These are phyloP conservation scores for Botrytis pseudocinerea DNA, from an alignment of 2,329 filamentous ascomycete species.

Conservation along the genomic window DNA sequence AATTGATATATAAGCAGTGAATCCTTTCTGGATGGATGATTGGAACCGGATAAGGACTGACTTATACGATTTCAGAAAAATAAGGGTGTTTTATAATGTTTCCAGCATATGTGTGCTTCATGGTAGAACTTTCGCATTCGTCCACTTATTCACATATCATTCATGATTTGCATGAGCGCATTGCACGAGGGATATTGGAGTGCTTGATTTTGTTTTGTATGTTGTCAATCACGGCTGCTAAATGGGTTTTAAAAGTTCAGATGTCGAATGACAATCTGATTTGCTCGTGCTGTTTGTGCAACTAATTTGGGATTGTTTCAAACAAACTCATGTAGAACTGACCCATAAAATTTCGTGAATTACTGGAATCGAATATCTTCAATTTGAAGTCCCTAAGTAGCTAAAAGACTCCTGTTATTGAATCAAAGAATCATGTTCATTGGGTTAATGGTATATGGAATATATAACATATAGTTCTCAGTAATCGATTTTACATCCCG, in stretches of 20 bases:
- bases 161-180: neutral
- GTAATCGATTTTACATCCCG: neutral
- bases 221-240: neutral
- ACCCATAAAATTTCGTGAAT: neutral
- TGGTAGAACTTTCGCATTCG: fast-evolving
- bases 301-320: neutral
- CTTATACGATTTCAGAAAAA: neutral
- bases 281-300: neutral
- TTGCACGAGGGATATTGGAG: neutral
- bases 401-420: neutral
- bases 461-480: fast-evolving
- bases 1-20: no score
- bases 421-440: neutral
- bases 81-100: neutral
- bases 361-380: neutral
- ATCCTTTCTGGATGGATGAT: neutral
- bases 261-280: neutral
- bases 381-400: no score
- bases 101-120: fast-evolving
- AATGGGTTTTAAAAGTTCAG: neutral
- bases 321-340: neutral
- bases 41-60: neutral
- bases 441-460: fast-evolving
- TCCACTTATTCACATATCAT: neutral
- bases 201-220: neutral